Evolutionary conservation across 345 rosid species (phyloP).

Genomic region (Populus deltoides): DNA sequence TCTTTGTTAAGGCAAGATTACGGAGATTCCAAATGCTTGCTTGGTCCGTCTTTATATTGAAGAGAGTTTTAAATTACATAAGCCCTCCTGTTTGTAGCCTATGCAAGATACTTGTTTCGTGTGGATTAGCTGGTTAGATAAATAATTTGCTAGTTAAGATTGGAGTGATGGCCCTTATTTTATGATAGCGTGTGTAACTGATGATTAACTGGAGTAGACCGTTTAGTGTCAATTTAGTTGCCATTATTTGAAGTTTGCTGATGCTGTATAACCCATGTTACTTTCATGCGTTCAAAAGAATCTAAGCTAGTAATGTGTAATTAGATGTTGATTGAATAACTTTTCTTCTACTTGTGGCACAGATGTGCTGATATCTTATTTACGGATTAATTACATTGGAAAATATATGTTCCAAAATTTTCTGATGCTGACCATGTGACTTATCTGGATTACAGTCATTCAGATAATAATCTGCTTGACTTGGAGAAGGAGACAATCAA

Average conservation of each 20-base stretch:
- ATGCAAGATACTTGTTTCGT: neutral
- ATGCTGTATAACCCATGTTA: neutral
- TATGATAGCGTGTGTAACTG: neutral
- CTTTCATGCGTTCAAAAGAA: neutral
- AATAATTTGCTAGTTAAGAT: neutral
- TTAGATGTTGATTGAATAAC: neutral
- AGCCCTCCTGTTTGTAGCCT: neutral
- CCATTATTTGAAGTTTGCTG: neutral
- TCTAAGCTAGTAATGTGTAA: neutral
- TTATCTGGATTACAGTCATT: slow-evolving; percentile 62
- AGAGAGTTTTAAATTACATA: neutral
- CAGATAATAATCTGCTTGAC: slow-evolving; percentile 81
- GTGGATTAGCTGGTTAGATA: neutral
- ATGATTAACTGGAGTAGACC: neutral
- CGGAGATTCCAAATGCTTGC: neutral
- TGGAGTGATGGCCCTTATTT: neutral
- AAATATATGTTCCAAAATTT: neutral
- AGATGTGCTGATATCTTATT: neutral
- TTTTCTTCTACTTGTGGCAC: neutral
- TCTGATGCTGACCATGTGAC: slow-evolving; percentile 16
- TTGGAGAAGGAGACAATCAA: slow-evolving; percentile 57
- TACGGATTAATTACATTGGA: neutral
- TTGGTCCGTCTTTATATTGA: neutral
- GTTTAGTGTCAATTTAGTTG: neutral
- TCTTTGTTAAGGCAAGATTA: neutral